Evolutionary conservation across 225 moss, liverwort and hornwort genomes (phyloP).

Genomic region (Lunularia cruciata): DNA sequence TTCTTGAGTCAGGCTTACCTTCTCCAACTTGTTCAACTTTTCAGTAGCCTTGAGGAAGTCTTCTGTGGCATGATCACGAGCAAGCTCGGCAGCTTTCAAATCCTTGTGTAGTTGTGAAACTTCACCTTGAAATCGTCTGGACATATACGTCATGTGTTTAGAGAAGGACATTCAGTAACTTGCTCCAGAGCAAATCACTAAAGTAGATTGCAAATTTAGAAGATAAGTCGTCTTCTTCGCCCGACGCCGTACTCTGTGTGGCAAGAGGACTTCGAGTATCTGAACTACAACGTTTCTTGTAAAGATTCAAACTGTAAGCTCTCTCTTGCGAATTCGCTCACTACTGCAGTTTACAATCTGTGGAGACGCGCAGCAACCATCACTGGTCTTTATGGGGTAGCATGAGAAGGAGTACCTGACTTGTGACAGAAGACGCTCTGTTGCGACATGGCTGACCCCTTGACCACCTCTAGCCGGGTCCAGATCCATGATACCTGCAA

Average conservation of each 20-base stretch:
- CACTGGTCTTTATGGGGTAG: too few species aligned
- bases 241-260: too few species aligned
- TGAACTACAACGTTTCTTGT: too few species aligned
- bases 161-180: neutral
- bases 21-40: constrained; percentile 34
- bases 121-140: constrained; percentile 46
- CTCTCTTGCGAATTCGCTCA: too few species aligned
- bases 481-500: constrained; percentile 31
- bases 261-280: too few species aligned
- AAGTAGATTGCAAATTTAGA: too few species aligned
- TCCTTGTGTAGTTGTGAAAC: constrained; percentile 40
- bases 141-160: neutral
- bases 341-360: too few species aligned
- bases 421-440: constrained; percentile 38
- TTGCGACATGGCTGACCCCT: constrained; percentile 33
- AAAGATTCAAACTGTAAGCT: too few species aligned
- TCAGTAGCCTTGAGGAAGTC: constrained; percentile 40
- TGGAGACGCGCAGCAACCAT: too few species aligned
- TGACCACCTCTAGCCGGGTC: constrained; percentile 36
- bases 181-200: neutral
- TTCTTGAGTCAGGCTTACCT: constrained; percentile 8
- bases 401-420: constrained; percentile 27
- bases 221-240: too few species aligned
- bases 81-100: constrained; percentile 40
- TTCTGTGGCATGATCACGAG: constrained; percentile 42